A percentile compares a stretch with the other conserved stretches of the same genome.
Conservation (phyloP, 441 rosid species). For the Pelargonium exstipulatum region DNA sequence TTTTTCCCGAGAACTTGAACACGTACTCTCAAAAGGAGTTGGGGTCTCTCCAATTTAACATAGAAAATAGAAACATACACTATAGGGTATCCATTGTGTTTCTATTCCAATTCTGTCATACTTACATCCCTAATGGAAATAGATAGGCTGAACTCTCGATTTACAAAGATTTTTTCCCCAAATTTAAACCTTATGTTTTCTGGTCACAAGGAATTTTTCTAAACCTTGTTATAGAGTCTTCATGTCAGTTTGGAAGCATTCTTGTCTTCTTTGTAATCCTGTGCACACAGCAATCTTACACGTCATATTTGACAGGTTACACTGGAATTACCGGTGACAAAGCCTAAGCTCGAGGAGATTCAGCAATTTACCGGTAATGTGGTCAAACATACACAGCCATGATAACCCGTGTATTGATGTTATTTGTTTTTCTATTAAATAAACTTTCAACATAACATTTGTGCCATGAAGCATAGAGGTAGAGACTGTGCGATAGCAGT, state of each 20-base stretch:
- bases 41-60: background rate
- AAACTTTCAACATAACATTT: slow-evolving; percentile 13
- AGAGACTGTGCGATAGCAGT: background rate
- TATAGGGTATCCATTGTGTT: background rate
- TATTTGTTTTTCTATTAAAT: slow-evolving; percentile 5
- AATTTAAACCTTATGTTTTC: no score
- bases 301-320: slow-evolving; percentile 48
- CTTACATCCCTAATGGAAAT: background rate
- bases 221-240: no score
- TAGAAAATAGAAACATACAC: background rate
- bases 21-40: background rate
- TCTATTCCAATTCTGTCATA: background rate
- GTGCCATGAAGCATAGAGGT: slow-evolving; percentile 8
- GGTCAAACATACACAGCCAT: slow-evolving; percentile 26
- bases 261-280: background rate
- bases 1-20: background rate
- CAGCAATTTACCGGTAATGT: slow-evolving; percentile 34
- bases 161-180: no score
- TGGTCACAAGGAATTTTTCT: no score
- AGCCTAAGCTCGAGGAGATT: slow-evolving; percentile 48
- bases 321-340: slow-evolving; percentile 51
- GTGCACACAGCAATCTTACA: slow-evolving; percentile 1
- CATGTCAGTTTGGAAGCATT: background rate
- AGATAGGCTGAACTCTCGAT: background rate
- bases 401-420: slow-evolving; percentile 8